Evolutionary conservation across 2,329 filamentous ascomycete genomes (phyloP).

Genomic region (Colletotrichum sp.): DNA sequence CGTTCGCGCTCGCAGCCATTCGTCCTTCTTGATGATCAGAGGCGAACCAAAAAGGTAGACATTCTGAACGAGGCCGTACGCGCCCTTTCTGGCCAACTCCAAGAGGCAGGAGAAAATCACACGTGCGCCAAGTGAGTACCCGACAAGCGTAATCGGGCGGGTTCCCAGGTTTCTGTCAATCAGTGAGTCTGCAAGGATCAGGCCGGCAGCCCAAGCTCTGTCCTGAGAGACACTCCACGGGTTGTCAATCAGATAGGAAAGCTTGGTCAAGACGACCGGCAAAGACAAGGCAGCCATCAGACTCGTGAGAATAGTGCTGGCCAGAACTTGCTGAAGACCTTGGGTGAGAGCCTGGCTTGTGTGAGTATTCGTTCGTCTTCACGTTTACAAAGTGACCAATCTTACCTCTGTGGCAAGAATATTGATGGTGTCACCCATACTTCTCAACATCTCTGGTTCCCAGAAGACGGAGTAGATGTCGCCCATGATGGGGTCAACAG

Average conservation of each 20-base stretch:
- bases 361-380: slow-evolving; percentile 28
- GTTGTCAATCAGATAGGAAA: slow-evolving; percentile 96
- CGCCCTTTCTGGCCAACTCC: slow-evolving; percentile 84
- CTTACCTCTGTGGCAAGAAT: slow-evolving; percentile 94
- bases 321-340: slow-evolving; percentile 93
- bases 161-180: slow-evolving; percentile 91
- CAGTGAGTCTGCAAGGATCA: slow-evolving; percentile 93
- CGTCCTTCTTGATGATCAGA: slow-evolving; percentile 88
- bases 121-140: slow-evolving; percentile 90
- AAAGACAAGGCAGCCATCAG: slow-evolving; percentile 93
- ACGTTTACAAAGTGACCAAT: slow-evolving; percentile 32
- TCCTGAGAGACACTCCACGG: slow-evolving; percentile 97
- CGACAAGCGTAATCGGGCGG: slow-evolving; percentile 89
- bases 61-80: slow-evolving; percentile 88
- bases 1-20: slow-evolving; percentile 81
- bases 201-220: slow-evolving; percentile 83
- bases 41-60: slow-evolving; percentile 95
- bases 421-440: slow-evolving; percentile 98
- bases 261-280: slow-evolving; percentile 90
- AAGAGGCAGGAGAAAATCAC: slow-evolving; percentile 92
- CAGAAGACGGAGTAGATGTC: slow-evolving; percentile 96
- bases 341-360: slow-evolving; percentile 82
- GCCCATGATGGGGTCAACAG: slow-evolving; percentile 96
- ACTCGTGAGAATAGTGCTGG: slow-evolving; percentile 84
- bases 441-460: slow-evolving; percentile 97